Evolutionary conservation across 495 filamentous ascomycete genomes (phyloP), one percentile per base, ranked within the genome.

Genomic region (Talaromyces wortmannii): DNA sequence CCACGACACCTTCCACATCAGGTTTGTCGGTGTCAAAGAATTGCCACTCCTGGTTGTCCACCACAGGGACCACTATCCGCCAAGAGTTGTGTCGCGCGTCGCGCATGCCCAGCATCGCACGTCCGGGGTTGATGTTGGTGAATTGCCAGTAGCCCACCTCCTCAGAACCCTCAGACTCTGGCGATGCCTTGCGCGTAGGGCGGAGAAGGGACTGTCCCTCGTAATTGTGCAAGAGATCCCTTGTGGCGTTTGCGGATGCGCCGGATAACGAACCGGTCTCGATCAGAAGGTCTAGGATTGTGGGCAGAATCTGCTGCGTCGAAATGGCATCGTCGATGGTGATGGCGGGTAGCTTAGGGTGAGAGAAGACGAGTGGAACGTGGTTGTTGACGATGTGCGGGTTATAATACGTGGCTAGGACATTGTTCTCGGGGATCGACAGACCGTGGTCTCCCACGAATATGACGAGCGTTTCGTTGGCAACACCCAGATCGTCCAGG

Each of bases 51-150:
- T 75, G 67, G 12, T 71, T 68, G 53, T 69, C 68, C 44, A 77
- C 67, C 11, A 80, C 65, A 5, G 77, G 76, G 30, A 78, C 61
- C 11, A 78, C 71, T 2, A 80, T 65, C 15, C 77, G 67, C 56
- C 60, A 72, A n/a, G 65, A 64, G 0, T 72, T 70, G 7, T 61
- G 57, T 2, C 66, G 69, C 6, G 75, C 72, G 7, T 73, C 77
- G 3, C 72, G 71, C 11, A 77, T 66, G 6, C 69, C 67, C 1
- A 80, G 63, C 65, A 71, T 68, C 0, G 73, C 67, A 1, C 75
- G 73, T n/a, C 77, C 77, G 0, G 77, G 76, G 57, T 79, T 79
- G 61, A 79, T 73, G 51, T 78, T 74, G 31, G 70, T 75, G 57
- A 78, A 78, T 52, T 78, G 74, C 75, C 74, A 79, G 50, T 70